A percentile compares a stretch with the other conserved stretches of the same genome.
phyloP scores from a whole-genome alignment of 2,329 filamentous ascomycete genomes.

The Arthrobotrys conoides region DNA sequence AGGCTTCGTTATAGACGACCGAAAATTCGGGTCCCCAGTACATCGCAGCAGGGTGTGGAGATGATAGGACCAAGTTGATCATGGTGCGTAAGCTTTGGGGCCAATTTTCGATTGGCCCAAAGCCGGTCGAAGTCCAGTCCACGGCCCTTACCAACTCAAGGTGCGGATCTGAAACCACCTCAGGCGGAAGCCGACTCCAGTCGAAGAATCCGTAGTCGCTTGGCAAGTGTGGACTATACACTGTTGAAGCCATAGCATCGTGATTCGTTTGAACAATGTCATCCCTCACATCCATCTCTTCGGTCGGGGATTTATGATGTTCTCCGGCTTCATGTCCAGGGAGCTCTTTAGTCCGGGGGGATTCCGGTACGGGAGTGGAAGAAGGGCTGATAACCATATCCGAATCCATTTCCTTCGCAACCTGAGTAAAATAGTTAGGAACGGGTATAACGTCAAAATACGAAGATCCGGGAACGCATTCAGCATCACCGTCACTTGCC shows the following conservation, averaged over 20 bases:
- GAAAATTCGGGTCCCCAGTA: slow-evolving; percentile 82
- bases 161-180: slow-evolving; percentile 76
- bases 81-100: slow-evolving; percentile 79
- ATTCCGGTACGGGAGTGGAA: slow-evolving; percentile 18
- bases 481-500: slow-evolving; percentile 9
- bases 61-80: slow-evolving; percentile 86
- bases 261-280: slow-evolving; percentile 2
- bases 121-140: slow-evolving; percentile 80
- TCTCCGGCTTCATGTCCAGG: not conserved
- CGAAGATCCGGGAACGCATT: slow-evolving; percentile 7
- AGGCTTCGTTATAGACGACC: slow-evolving; percentile 80
- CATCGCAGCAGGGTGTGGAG: slow-evolving; percentile 80
- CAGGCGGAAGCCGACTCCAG: slow-evolving; percentile 81
- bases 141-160: slow-evolving; percentile 79
- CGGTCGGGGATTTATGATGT: not conserved
- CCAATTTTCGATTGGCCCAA: slow-evolving; percentile 84
- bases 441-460: slow-evolving; percentile 26
- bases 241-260: slow-evolving; percentile 19
- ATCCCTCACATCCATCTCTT: slow-evolving; percentile 53
- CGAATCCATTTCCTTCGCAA: slow-evolving; percentile 44
- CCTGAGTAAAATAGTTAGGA: slow-evolving; percentile 46
- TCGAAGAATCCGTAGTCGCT: slow-evolving; percentile 74
- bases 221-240: slow-evolving; percentile 55
- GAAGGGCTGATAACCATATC: slow-evolving; percentile 53
- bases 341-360: not conserved